A percentile compares a stretch with the other conserved stretches of the same genome.
phyloP scores from a whole-genome alignment of 2,329 filamentous ascomycete genomes.

The Macroventuria anomochaeta region DNA sequence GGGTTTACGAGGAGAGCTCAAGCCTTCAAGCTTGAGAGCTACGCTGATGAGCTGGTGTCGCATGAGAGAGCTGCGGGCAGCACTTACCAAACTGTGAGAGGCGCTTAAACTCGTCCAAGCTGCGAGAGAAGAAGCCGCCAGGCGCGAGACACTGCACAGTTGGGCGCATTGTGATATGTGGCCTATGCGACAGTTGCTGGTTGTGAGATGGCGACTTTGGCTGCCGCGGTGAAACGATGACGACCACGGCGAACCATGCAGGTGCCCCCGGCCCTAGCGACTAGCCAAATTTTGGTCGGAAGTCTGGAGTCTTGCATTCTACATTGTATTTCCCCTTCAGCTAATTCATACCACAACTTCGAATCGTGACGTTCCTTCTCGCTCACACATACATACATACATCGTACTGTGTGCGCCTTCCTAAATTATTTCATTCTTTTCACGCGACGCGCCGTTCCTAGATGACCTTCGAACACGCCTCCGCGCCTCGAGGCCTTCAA shows the following conservation, averaged over 20 bases:
- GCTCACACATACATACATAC: not conserved
- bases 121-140: conserved; percentile 65
- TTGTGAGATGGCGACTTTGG: conserved; percentile 2
- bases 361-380: not conserved
- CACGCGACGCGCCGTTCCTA: conserved; percentile 25
- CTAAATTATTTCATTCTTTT: not conserved
- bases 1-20: conserved; percentile 69
- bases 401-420: conserved; percentile 2
- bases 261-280: not conserved
- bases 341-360: not conserved
- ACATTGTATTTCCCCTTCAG: not conserved
- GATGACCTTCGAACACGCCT: conserved; percentile 47
- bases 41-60: conserved; percentile 34
- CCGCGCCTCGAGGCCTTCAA: conserved; percentile 39
- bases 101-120: conserved; percentile 64
- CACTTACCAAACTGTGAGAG: conserved; percentile 60
- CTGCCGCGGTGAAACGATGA: not conserved
- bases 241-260: conserved; percentile 9
- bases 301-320: conserved; percentile 5
- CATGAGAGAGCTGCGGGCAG: conserved; percentile 34
- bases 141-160: conserved; percentile 47
- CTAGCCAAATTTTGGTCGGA: conserved; percentile 4
- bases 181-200: conserved; percentile 5
- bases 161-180: conserved; percentile 43
- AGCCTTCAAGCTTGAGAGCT: conserved; percentile 74